Evolutionary conservation across 371 early-diverging fungal genomes (phyloP).

Genomic region (Actinomortierella wolfii): DNA sequence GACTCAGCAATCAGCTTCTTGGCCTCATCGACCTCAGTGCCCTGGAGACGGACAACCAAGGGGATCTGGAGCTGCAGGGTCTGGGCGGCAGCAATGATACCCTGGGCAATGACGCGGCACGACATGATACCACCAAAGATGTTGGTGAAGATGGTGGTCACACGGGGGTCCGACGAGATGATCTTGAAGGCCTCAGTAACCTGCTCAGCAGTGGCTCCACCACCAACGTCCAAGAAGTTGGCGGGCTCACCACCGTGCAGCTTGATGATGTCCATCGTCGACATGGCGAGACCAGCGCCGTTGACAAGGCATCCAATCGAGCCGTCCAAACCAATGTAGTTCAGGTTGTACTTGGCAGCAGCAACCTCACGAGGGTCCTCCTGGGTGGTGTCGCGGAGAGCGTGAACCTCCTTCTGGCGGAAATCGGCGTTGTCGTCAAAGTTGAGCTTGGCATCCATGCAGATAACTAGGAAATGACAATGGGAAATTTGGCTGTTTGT

Average conservation of each 20-base stretch:
- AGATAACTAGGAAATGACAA: constrained; percentile 56
- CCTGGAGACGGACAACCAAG: constrained; percentile 96
- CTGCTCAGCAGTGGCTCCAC: constrained; percentile 94
- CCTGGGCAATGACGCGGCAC: constrained; percentile 98
- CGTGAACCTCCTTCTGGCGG: constrained; percentile 92
- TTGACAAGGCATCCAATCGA: constrained; percentile 85
- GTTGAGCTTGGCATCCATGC: constrained; percentile 94
- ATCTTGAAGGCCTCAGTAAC: constrained; percentile 99
- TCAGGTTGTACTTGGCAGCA: constrained; percentile 95
- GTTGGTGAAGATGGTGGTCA: constrained; percentile 97
- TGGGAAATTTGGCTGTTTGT: too few species aligned
- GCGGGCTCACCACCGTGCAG: constrained; percentile 99
- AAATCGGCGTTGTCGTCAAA: constrained; percentile 99
- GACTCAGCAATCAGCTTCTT: constrained; percentile 90
- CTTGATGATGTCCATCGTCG: constrained; percentile 99
- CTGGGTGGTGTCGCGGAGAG: constrained; percentile 90
- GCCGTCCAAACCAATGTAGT: constrained; percentile 99
- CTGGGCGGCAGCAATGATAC: constrained; percentile 95
- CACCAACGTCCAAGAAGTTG: constrained; percentile 99
- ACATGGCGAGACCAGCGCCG: constrained; percentile 99
- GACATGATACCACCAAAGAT: constrained; percentile 99
- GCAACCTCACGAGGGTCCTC: constrained; percentile 97
- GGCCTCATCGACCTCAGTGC: constrained; percentile 85
- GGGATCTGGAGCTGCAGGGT: constrained; percentile 91
- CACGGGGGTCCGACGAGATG: constrained; percentile 92